phyloP scores from a whole-genome alignment of 2,329 filamentous ascomycete genomes.

The Fusarium burgessii region DNA sequence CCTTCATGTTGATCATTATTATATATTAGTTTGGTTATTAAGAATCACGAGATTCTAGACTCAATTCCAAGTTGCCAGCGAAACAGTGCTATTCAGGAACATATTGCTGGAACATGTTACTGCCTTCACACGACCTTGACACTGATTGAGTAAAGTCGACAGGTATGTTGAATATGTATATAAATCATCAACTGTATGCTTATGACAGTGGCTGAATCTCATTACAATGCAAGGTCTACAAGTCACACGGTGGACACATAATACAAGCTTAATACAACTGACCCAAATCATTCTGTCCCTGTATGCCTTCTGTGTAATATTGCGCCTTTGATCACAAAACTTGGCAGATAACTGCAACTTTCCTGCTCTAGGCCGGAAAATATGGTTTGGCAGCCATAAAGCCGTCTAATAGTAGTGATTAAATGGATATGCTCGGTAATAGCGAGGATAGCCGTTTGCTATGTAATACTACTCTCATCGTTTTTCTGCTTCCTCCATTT shows the following conservation, averaged over 20 bases:
- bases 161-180: not conserved
- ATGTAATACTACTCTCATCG: not conserved
- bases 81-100: not conserved
- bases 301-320: not conserved
- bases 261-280: not conserved
- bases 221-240: not conserved
- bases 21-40: not conserved
- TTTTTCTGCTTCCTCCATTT: not conserved
- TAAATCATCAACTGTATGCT: not conserved
- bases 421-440: not conserved
- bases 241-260: not conserved
- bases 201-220: not conserved
- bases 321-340: not conserved
- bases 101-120: no score
- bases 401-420: not conserved
- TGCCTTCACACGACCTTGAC: not conserved
- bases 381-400: not conserved
- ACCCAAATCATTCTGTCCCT: not conserved
- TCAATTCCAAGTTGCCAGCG: not conserved
- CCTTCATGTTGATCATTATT: not conserved
- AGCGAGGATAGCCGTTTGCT: not conserved
- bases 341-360: not conserved
- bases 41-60: not conserved
- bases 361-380: not conserved
- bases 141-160: not conserved